phyloP scores from a whole-genome alignment of 495 filamentous ascomycete genomes.

The Aspergillus ostianus region DNA sequence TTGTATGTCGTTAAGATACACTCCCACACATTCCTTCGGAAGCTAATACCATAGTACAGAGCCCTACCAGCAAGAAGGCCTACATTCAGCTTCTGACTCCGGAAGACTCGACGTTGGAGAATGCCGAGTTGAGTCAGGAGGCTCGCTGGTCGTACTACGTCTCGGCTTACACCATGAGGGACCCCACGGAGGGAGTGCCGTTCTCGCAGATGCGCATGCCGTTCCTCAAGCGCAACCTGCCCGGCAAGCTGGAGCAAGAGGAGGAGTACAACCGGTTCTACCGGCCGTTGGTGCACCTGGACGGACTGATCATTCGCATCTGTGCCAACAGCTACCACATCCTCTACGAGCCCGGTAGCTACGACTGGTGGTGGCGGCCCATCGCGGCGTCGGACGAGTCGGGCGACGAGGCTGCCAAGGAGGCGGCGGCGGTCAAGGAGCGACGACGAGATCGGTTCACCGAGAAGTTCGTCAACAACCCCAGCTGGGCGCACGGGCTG shows the following conservation, averaged over 20 bases:
- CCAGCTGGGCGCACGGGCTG: slow-evolving; percentile 69
- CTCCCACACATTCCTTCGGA: slow-evolving; percentile 3
- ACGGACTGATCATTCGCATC: slow-evolving; percentile 76
- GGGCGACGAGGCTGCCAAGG: slow-evolving; percentile 45
- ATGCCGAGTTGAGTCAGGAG: slow-evolving; percentile 54
- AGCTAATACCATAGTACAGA: slow-evolving; percentile 36
- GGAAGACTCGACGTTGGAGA: slow-evolving; percentile 78
- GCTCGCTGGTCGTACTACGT: slow-evolving; percentile 90
- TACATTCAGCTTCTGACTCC: slow-evolving; percentile 70
- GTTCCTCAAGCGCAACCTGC: slow-evolving; percentile 73
- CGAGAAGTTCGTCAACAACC: slow-evolving; percentile 74
- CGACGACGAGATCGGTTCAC: slow-evolving; percentile 60
- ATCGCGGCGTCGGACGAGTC: slow-evolving; percentile 29
- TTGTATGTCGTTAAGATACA: slow-evolving; percentile 52
- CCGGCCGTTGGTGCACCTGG: slow-evolving; percentile 60
- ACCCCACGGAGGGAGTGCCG: slow-evolving; percentile 82
- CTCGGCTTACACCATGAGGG: slow-evolving; percentile 80
- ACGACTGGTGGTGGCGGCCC: slow-evolving; percentile 57
- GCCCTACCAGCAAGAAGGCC: slow-evolving; percentile 56
- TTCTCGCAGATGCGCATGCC: slow-evolving; percentile 61
- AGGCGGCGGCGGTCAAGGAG: slow-evolving; percentile 50
- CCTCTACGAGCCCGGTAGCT: slow-evolving; percentile 68
- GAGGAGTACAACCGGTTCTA: slow-evolving; percentile 49
- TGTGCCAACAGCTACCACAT: slow-evolving; percentile 80
- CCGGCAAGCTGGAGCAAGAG: slow-evolving; percentile 50